Base-by-base conservation (phyloP, 768 basidiomycete genomes). In the Collybia mongolica region DNA sequence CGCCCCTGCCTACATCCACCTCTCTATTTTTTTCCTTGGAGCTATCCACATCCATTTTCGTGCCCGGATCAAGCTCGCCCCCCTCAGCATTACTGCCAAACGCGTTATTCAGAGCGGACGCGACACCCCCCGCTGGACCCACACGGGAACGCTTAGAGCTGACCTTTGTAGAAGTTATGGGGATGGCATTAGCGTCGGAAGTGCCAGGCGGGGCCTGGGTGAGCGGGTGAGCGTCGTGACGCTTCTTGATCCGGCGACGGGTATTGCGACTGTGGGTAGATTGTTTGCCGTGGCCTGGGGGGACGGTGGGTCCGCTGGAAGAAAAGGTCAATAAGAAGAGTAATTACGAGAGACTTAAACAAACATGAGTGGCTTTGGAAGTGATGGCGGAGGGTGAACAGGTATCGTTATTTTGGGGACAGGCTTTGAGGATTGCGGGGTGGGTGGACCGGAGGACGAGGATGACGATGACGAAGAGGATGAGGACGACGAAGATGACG, bases 161-260 rank as follows among this genome's bases (percentile, higher is more conserved):
- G 22, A 44, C 9, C 44, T 17, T 51, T 15, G 49, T 15, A 20
- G 49, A 12, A 36, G 77, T 76, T 4, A 82, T 65, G 0, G 77
- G 77, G 1, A 76, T 60, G 2, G 68, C 60, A 58, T 86, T 84
- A 5, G 68, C 58, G 5, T 70, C 69, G 0, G 78, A 75, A 20
- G 56, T 60, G 0, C 66, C 66, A 44, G 60, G 64, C 1, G 65
- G 63, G 9, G 62, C 44, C 6, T 38, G 24, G 2, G 59, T 54
- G 9, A 44, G 56, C 15, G 50, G 35, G 2, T 46, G 26, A 2
- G 35, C 40, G 17, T 48, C 69, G 49, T 66, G 62, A 49, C 62
- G 58, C 23, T 57, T 55, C 58, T 55, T 58, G 17, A 57, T 29
- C 38, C 55, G 43, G 45, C 38, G 37, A 17, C 48, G 57, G 19